Evolutionary conservation across 495 filamentous ascomycete species (phyloP).

Genomic region (Bacidia gigantensis): DNA sequence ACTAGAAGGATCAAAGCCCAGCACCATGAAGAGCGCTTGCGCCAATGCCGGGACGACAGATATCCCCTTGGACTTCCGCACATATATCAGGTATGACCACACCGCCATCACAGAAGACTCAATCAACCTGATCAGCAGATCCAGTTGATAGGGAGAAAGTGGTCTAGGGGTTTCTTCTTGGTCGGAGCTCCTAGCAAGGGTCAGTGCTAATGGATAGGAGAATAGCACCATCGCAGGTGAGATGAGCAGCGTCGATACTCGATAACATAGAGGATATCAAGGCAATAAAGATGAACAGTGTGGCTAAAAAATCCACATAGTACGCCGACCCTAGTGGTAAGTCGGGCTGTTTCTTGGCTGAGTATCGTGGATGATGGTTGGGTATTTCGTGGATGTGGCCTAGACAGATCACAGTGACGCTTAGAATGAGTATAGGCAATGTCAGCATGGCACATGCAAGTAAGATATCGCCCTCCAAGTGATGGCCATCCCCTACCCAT

Average conservation of each 20-base stretch:
- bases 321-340: constrained; percentile 4
- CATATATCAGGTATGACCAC: not conserved
- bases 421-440: constrained; percentile 1
- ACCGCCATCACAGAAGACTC: not conserved
- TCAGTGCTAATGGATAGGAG: not conserved
- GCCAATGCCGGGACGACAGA: not conserved
- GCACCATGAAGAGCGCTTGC: not conserved
- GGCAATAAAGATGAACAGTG: constrained; percentile 8
- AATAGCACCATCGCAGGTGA: not conserved
- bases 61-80: not conserved
- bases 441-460: not conserved
- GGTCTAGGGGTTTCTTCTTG: not conserved
- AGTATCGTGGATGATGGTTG: not conserved
- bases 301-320: not conserved
- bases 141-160: constrained; percentile 6
- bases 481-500: not conserved
- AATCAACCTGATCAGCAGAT: constrained; percentile 1
- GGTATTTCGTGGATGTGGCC: not conserved
- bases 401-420: not conserved
- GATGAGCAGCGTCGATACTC: not conserved
- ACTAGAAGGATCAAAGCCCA: not conserved
- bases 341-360: not conserved
- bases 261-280: constrained; percentile 5
- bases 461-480: not conserved
- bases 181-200: not conserved